A percentile compares a stretch with the other conserved stretches of the same genome.
Evolutionary conservation across 2,329 filamentous ascomycete genomes (phyloP).

Genomic region (Thielaviopsis euricoi): DNA sequence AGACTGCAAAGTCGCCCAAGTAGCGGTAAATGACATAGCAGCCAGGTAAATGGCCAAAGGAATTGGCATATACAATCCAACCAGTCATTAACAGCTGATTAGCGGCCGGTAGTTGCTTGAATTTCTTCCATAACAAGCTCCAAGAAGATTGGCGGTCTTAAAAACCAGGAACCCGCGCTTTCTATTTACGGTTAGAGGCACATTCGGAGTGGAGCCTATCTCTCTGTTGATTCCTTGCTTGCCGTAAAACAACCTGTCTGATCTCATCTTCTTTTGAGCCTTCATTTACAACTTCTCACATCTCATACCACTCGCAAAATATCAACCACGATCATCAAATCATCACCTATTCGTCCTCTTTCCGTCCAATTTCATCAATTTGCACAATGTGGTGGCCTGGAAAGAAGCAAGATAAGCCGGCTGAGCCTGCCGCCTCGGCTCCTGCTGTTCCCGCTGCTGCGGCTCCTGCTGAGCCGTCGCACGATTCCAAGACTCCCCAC

Average conservation of each 20-base stretch:
- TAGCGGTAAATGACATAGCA: no score
- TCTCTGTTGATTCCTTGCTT: not conserved
- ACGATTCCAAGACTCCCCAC: constrained; percentile 24
- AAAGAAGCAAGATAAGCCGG: constrained; percentile 21
- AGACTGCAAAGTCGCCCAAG: no score
- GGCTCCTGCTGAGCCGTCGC: constrained; percentile 21
- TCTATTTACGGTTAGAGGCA: not conserved
- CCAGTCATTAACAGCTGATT: no score
- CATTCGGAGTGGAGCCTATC: not conserved
- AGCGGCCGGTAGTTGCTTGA: no score
- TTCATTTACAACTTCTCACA: not conserved
- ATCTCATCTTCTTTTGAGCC: no score
- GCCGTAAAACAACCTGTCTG: not conserved
- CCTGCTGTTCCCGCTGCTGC: not conserved
- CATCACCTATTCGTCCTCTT: not conserved
- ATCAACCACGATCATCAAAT: not conserved
- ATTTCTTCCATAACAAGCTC: no score
- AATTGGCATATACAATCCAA: no score
- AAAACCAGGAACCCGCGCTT: not conserved
- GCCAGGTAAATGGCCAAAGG: no score
- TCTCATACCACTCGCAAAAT: no score
- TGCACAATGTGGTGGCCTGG: constrained; percentile 21
- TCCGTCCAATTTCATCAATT: not conserved
- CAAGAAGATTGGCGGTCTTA: not conserved
- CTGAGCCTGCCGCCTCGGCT: constrained; percentile 12